Conservation (phyloP, 768 basidiomycete species). For the Paxillus rubicundulus region DNA sequence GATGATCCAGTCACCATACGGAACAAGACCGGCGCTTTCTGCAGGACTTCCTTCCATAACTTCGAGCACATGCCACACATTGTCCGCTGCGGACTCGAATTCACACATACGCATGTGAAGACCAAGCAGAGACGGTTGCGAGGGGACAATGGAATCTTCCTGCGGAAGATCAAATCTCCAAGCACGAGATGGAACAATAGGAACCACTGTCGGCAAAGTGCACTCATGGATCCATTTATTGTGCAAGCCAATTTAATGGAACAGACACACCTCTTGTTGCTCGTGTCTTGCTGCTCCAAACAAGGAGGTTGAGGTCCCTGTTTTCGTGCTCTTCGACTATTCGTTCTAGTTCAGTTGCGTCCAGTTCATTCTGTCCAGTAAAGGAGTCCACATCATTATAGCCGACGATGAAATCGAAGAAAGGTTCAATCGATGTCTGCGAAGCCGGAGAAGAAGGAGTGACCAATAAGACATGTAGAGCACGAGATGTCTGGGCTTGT, state of each 20-base stretch:
- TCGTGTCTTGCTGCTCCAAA: slow-evolving; percentile 83
- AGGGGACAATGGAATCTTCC: slow-evolving; percentile 39
- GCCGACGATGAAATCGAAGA: slow-evolving; percentile 96
- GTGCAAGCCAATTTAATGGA: neutral
- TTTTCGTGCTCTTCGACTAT: slow-evolving; percentile 85
- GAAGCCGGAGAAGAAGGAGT: slow-evolving; percentile 89
- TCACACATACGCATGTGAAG: slow-evolving; percentile 92
- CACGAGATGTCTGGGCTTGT: slow-evolving; percentile 39
- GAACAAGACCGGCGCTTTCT: slow-evolving; percentile 93
- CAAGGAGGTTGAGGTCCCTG: slow-evolving; percentile 61
- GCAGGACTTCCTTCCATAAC: slow-evolving; percentile 95
- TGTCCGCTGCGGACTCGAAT: slow-evolving; percentile 84
- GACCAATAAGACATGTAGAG: slow-evolving; percentile 85
- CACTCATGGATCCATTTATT: neutral
- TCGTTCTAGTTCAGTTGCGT: slow-evolving; percentile 68
- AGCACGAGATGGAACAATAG: slow-evolving; percentile 77
- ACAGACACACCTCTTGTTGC: slow-evolving; percentile 58
- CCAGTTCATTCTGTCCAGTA: slow-evolving; percentile 50
- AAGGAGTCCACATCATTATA: slow-evolving; percentile 66
- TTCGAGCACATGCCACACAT: slow-evolving; percentile 98
- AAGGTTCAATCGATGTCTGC: slow-evolving; percentile 79
- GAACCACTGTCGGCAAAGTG: slow-evolving; percentile 56
- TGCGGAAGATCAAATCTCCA: slow-evolving; percentile 61
- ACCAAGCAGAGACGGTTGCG: slow-evolving; percentile 88
- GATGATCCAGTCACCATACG: slow-evolving; percentile 74